Evolutionary conservation across 306 rosid species (phyloP), one percentile per base, ranked within the genome.

Genomic region (Leucaena leucocephala): DNA sequence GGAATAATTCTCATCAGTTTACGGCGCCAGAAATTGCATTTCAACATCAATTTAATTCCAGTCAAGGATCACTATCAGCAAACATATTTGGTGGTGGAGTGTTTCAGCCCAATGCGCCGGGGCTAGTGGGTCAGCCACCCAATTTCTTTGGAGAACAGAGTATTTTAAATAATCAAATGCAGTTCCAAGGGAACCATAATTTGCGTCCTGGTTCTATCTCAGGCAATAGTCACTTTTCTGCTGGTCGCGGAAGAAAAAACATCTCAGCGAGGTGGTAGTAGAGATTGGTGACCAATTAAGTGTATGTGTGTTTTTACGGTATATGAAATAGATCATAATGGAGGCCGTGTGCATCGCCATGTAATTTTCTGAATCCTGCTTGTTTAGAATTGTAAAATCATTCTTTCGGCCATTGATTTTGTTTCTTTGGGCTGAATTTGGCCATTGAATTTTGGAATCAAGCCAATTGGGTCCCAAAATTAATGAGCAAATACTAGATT

Each of bases 241-340:
- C 85, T 44, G 43, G 67, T 55, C 88, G 42, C 64, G 92, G 90
- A 74, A 86, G 93, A 71, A 81, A 81, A 77, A 80, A 76, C 86
- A 35, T 70, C 74, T 58, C 91, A 63, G 45, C 80, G 88, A 11
- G 84, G 79, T 1, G 89, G 91, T 48, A 78, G 94, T 77, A 83
- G 84, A 78, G 90, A 92, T 63, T 42, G 90, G 87, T 86, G 82
- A 69, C 90, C 90, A 68, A 43, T 85, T 35, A 76, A 70, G 76
- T 90, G 88, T 90, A 36, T 79, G 81, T 17, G 10, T 54, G 14
- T 45, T 5, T 58, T 52, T 16, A 44, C 8, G 67, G 68, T 71
- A 52, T 42, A 44, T 36, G 55, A 74, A 59, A 34, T 68, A 46
- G 86, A 78, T 72, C 80, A 61, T 50, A 71, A 62, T 76, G 71